A percentile compares a stretch with the other conserved stretches of the same genome.
phyloP scores from a whole-genome alignment of 805 yeast species.

The Scheffersomyces amazonensis region DNA sequence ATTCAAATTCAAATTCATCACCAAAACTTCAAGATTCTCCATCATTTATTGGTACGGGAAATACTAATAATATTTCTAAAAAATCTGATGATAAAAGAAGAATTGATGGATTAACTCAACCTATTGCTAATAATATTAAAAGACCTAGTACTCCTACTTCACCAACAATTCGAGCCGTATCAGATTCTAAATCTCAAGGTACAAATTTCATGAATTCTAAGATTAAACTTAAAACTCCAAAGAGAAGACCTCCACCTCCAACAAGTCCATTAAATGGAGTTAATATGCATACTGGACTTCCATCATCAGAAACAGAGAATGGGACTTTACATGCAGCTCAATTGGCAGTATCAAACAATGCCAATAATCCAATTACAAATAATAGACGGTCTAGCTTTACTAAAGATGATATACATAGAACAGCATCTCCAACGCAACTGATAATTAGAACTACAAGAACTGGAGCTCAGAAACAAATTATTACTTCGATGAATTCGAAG shows the following conservation, averaged over 20 bases:
- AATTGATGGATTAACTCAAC: not conserved
- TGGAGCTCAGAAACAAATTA: slow-evolving; percentile 10
- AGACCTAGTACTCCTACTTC: not conserved
- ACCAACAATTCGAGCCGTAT: not conserved
- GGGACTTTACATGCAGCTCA: slow-evolving; percentile 44
- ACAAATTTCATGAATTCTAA: slow-evolving; percentile 1
- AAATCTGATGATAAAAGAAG: not conserved
- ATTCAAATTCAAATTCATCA: slow-evolving; percentile 6
- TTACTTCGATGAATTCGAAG: slow-evolving; percentile 60
- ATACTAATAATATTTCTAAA: not conserved
- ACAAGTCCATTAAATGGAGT: slow-evolving; percentile 13
- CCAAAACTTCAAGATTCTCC: slow-evolving; percentile 24
- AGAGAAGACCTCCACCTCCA: slow-evolving; percentile 4
- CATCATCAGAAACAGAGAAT: slow-evolving; percentile 14
- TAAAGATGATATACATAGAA: slow-evolving; percentile 17
- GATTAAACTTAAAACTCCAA: slow-evolving; percentile 1
- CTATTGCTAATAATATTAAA: not conserved
- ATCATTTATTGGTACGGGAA: slow-evolving; percentile 9
- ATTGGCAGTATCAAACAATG: slow-evolving; percentile 36
- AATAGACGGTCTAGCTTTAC: slow-evolving; percentile 37
- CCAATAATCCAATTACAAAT: slow-evolving; percentile 17
- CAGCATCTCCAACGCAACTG: too few species aligned
- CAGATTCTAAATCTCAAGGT: not conserved
- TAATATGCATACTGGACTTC: slow-evolving; percentile 30
- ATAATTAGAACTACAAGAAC: not conserved